Conservation (phyloP, 2,329 filamentous ascomycete genomes). For the Pseudogymnoascus sp. region DNA sequence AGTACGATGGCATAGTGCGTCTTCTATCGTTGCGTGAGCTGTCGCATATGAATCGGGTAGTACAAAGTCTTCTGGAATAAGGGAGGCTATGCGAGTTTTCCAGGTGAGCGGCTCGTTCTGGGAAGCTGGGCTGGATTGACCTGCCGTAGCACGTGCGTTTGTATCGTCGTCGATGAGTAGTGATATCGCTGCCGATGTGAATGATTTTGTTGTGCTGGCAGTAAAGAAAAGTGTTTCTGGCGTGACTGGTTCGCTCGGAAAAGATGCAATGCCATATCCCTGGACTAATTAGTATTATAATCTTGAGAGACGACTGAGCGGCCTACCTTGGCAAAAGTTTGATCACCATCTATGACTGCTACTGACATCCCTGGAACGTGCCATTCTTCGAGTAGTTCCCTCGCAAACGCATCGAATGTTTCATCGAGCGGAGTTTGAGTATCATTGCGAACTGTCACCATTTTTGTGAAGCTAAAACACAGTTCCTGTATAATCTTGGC, state of each 20-base stretch:
- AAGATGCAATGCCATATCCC: slow-evolving; percentile 36
- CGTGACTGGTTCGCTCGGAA: slow-evolving; percentile 35
- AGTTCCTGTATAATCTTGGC: background rate
- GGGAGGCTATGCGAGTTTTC: slow-evolving; percentile 40
- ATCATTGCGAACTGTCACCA: background rate
- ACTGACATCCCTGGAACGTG: slow-evolving; percentile 45
- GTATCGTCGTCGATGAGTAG: slow-evolving; percentile 43
- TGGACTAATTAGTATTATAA: slow-evolving; percentile 19
- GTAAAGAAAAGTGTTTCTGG: slow-evolving; percentile 48
- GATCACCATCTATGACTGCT: slow-evolving; percentile 41
- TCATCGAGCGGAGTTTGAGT: slow-evolving; percentile 19
- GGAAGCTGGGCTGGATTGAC: background rate
- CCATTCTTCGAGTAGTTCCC: slow-evolving; percentile 35
- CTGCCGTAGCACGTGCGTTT: slow-evolving; percentile 33
- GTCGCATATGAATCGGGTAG: slow-evolving; percentile 42
- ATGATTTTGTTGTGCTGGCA: slow-evolving; percentile 52
- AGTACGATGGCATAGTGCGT: slow-evolving; percentile 47
- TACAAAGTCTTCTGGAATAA: slow-evolving; percentile 49
- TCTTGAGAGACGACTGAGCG: background rate
- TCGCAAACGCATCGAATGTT: slow-evolving; percentile 23
- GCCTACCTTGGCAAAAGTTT: slow-evolving; percentile 37
- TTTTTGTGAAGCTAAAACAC: background rate
- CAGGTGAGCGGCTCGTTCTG: slow-evolving; percentile 28
- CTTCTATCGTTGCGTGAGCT: slow-evolving; percentile 46
- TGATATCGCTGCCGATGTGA: slow-evolving; percentile 45